Percentiles rank a stretch among this genome's conserved stretches.
These are phyloP conservation scores for Fusarium hainanense DNA, from an alignment of 2,329 filamentous ascomycete species.

Conservation along the genomic window DNA sequence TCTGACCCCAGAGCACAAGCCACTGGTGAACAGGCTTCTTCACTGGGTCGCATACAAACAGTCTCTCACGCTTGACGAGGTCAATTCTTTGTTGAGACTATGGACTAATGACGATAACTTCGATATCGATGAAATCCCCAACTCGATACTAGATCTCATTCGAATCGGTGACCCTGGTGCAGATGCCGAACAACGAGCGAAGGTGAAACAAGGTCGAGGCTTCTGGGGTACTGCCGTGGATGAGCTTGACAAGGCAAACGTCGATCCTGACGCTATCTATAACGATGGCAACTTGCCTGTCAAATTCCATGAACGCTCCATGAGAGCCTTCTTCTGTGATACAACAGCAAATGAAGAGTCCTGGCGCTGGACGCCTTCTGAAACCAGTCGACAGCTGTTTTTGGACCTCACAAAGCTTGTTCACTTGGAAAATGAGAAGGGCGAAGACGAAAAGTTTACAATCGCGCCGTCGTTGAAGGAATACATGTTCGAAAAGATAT, in stretches of 20 bases:
- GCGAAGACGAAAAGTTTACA: fast-evolving
- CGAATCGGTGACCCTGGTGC: conserved; percentile 41
- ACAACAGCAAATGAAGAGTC: neutral
- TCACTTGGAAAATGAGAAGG: neutral
- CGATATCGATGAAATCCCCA: conserved; percentile 44
- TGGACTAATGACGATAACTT: conserved; percentile 34
- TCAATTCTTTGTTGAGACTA: conserved; percentile 37
- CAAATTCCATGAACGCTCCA: conserved; percentile 47
- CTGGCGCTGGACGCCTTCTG: conserved; percentile 31
- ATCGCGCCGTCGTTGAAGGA: neutral
- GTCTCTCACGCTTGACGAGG: conserved; percentile 40
- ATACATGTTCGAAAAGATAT: fast-evolving
- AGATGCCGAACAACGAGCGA: conserved; percentile 37
- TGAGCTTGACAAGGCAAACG: conserved; percentile 34
- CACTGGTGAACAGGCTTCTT: conserved; percentile 38
- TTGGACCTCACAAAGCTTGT: fast-evolving
- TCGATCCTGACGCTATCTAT: conserved; percentile 34
- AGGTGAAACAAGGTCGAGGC: neutral
- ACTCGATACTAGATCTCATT: conserved; percentile 43
- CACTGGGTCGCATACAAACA: conserved; percentile 45
- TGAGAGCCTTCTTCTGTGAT: conserved; percentile 43
- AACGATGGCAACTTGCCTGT: conserved; percentile 44
- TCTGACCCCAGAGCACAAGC: conserved; percentile 26
- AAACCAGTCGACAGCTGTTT: conserved; percentile 34
- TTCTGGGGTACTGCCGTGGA: conserved; percentile 18